Evolutionary conservation across 1,284 basidiomycete genomes (phyloP).

Genomic region (Porodaedalea pini): DNA sequence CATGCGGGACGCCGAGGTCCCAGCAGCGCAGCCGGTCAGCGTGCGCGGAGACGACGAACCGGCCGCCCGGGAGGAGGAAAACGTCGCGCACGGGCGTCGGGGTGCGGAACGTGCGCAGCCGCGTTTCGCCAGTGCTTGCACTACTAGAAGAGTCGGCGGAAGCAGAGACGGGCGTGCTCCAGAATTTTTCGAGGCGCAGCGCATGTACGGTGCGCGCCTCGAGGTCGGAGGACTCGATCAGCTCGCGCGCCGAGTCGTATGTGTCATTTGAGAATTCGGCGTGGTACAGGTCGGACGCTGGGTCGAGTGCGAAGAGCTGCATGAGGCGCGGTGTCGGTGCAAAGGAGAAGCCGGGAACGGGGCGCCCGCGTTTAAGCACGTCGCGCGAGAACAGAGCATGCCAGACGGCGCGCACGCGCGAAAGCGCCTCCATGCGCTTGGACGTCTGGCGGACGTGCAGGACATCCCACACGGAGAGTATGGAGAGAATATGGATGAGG

Average conservation of each 20-base stretch:
- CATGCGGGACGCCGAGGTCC: slow-evolving; percentile 15
- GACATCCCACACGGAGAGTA: slow-evolving; percentile 12
- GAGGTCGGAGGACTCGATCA: slow-evolving; percentile 14
- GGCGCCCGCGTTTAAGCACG: slow-evolving; percentile 9
- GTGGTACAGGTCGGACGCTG: slow-evolving; percentile 26
- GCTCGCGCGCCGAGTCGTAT: background rate
- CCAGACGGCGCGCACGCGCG: slow-evolving; percentile 13
- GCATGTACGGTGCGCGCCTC: slow-evolving; percentile 16
- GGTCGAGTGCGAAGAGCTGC: background rate
- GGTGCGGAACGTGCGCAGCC: background rate
- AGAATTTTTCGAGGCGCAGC: slow-evolving; percentile 15
- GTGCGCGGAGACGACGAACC: slow-evolving; percentile 7
- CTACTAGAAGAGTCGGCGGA: background rate
- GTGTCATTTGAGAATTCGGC: background rate
- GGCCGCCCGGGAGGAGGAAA: slow-evolving; percentile 15
- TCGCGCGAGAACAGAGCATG: slow-evolving; percentile 12
- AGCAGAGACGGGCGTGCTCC: background rate
- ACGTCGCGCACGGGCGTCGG: background rate
- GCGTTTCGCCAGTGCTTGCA: background rate
- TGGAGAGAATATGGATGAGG: slow-evolving; percentile 15
- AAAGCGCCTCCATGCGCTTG: slow-evolving; percentile 15
- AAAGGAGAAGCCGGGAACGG: slow-evolving; percentile 15
- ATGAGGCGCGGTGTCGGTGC: slow-evolving; percentile 6
- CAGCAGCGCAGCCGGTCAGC: slow-evolving; percentile 10
- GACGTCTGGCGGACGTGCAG: slow-evolving; percentile 17